These are phyloP conservation scores for Gnaphalium uliginosum DNA, from an alignment of 129 eudicot species.

Conservation along the genomic window DNA sequence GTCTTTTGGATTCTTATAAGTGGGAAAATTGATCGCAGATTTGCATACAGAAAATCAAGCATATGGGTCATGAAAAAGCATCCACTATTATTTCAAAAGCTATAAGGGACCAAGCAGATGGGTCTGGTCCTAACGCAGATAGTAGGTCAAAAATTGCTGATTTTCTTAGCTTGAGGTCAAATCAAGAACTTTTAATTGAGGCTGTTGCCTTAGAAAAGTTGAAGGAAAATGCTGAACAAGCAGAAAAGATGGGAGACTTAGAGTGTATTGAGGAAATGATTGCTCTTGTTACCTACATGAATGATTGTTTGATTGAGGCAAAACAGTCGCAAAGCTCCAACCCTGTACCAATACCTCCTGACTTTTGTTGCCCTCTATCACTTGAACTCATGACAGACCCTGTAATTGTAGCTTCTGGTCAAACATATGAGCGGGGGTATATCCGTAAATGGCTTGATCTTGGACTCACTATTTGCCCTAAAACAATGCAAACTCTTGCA, in stretches of 20 bases:
- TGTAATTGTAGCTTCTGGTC: constrained; percentile 96
- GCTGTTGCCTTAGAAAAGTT: constrained; percentile 96
- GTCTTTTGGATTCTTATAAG: not conserved
- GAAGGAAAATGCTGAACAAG: constrained; percentile 89
- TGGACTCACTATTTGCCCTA: constrained; percentile 95
- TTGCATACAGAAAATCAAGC: constrained; percentile 66
- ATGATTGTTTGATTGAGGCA: constrained; percentile 55
- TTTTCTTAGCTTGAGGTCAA: constrained; percentile 66
- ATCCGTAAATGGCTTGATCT: constrained; percentile 92
- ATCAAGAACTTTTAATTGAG: constrained; percentile 88
- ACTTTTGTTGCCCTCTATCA: constrained; percentile 96
- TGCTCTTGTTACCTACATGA: constrained; percentile 76
- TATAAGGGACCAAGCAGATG: constrained; percentile 65
- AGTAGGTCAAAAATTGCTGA: constrained; percentile 64
- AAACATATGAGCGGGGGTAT: constrained; percentile 87
- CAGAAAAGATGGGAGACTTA: constrained; percentile 72
- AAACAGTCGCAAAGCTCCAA: constrained; percentile 68
- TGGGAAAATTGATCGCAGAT: constrained; percentile 49
- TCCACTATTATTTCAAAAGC: constrained; percentile 56
- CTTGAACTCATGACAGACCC: constrained; percentile 98
- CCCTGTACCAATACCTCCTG: constrained; percentile 80
- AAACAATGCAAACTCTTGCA: constrained; percentile 79
- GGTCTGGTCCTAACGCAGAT: constrained; percentile 67
- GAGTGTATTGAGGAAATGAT: constrained; percentile 79
- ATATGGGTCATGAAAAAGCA: constrained; percentile 49